A percentile compares a stretch with the other conserved stretches of the same genome.
Conservation (phyloP, 129 eudicot genomes). For the Escallonia rubra region DNA sequence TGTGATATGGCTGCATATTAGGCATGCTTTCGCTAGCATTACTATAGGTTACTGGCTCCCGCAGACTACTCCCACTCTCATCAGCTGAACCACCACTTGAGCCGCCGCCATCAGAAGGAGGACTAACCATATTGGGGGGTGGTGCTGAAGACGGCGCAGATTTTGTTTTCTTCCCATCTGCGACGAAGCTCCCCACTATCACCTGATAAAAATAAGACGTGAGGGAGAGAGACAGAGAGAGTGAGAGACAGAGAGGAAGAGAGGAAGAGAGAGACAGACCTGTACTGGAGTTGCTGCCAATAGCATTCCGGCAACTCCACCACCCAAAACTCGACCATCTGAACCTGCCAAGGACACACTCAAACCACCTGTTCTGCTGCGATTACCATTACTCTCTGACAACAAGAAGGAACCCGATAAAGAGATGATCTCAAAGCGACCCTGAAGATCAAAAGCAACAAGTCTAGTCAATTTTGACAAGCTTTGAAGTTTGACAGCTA, state of each 20-base stretch:
- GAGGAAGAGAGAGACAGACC: conserved; percentile 25
- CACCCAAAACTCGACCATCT: conserved; percentile 95
- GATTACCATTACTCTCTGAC: conserved; percentile 58
- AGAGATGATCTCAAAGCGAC: conserved; percentile 85
- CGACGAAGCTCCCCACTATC: conserved; percentile 80
- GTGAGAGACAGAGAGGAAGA: neutral
- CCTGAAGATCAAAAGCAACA: conserved; percentile 40
- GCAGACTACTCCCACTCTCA: conserved; percentile 56
- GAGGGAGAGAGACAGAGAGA: neutral
- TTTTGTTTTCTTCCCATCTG: conserved; percentile 69
- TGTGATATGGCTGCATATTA: conserved; percentile 48
- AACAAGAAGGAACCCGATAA: conserved; percentile 70
- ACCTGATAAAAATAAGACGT: conserved; percentile 36
- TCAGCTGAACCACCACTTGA: conserved; percentile 80
- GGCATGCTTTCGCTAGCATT: conserved; percentile 41
- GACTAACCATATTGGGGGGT: conserved; percentile 60
- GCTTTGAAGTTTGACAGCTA: neutral
- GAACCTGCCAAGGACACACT: conserved; percentile 86
- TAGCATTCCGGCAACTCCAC: conserved; percentile 79
- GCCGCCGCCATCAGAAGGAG: conserved; percentile 52
- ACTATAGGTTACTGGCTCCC: conserved; percentile 39
- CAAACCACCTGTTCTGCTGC: conserved; percentile 55
- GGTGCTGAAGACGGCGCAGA: conserved; percentile 33
- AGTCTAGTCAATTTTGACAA: neutral
- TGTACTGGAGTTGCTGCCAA: conserved; percentile 82